phyloP scores from a whole-genome alignment of 176 grass and related monocot species.

The Raddia guianensis region DNA sequence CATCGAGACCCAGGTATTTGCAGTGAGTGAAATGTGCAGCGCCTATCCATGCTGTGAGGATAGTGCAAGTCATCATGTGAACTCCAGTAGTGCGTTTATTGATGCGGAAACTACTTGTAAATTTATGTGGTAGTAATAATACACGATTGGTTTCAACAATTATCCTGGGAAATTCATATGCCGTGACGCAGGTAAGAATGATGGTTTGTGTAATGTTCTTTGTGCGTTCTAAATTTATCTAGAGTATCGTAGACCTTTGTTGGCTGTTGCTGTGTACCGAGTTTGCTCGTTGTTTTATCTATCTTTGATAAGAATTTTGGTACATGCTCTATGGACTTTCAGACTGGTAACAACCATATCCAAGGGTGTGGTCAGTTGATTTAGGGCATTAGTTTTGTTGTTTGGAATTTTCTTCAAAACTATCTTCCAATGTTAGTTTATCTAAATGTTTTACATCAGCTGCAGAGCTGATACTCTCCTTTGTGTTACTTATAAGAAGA shows the following conservation, averaged over 20 bases:
- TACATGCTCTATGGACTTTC: background rate
- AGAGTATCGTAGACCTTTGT: background rate
- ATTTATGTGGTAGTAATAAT: background rate
- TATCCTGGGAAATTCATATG: background rate
- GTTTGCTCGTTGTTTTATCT: background rate
- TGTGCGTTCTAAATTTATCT: background rate
- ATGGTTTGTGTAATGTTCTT: slow-evolving; percentile 5
- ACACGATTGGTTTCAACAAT: background rate
- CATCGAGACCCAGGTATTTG: slow-evolving; percentile 76
- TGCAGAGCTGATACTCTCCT: background rate
- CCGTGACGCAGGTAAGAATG: background rate
- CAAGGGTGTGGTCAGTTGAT: background rate
- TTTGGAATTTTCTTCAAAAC: slow-evolving; percentile 11
- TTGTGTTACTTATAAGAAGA: slow-evolving; percentile 5
- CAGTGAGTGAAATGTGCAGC: background rate
- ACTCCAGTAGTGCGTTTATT: background rate
- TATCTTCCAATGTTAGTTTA: background rate
- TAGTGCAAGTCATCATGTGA: background rate
- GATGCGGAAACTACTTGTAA: background rate
- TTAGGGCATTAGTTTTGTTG: background rate
- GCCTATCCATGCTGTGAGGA: background rate
- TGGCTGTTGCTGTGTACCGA: background rate
- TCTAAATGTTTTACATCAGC: background rate
- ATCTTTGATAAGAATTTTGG: background rate
- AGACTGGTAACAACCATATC: background rate